Evolutionary conservation across 192 early-diverging fungal species (phyloP).

Genomic region (Spizellomyces sp.): DNA sequence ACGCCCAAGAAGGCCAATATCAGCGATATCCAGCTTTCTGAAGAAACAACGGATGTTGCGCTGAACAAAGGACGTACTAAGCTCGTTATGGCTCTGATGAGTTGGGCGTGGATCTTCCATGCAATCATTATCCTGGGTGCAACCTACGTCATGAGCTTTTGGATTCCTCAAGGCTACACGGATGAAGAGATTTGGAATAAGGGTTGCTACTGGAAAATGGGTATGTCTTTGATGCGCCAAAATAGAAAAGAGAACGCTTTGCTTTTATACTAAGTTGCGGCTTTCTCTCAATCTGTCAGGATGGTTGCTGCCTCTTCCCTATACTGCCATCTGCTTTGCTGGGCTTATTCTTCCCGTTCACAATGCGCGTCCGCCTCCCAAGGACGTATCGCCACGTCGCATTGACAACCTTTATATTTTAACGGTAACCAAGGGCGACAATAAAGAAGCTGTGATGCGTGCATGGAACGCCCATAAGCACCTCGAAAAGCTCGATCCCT

Average conservation of each 20-base stretch:
- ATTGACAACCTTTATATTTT: constrained; percentile 63
- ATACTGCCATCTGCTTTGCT: constrained; percentile 58
- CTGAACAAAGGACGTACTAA: constrained; percentile 48
- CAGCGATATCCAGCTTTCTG: not conserved
- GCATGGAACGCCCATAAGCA: constrained; percentile 58
- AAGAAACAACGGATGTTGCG: not conserved
- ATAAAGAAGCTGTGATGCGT: constrained; percentile 55
- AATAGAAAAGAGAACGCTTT: not conserved
- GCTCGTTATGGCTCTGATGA: constrained; percentile 45
- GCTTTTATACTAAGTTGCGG: not conserved
- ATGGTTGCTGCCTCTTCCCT: constrained; percentile 58
- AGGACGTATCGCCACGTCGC: constrained; percentile 29
- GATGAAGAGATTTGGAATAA: constrained; percentile 54
- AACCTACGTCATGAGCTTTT: constrained; percentile 53
- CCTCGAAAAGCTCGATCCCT: constrained; percentile 55
- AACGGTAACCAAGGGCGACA: constrained; percentile 62
- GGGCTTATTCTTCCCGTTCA: constrained; percentile 54
- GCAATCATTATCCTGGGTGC: constrained; percentile 45
- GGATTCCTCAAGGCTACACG: constrained; percentile 39
- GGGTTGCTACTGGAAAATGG: constrained; percentile 59
- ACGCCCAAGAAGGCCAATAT: constrained; percentile 23
- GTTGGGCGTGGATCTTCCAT: constrained; percentile 56
- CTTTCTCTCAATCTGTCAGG: constrained; percentile 23
- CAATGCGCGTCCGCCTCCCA: constrained; percentile 40
- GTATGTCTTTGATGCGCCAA: constrained; percentile 34